Conservation (phyloP, 2,329 filamentous ascomycete genomes). For the Boeremia lycopersici region DNA sequence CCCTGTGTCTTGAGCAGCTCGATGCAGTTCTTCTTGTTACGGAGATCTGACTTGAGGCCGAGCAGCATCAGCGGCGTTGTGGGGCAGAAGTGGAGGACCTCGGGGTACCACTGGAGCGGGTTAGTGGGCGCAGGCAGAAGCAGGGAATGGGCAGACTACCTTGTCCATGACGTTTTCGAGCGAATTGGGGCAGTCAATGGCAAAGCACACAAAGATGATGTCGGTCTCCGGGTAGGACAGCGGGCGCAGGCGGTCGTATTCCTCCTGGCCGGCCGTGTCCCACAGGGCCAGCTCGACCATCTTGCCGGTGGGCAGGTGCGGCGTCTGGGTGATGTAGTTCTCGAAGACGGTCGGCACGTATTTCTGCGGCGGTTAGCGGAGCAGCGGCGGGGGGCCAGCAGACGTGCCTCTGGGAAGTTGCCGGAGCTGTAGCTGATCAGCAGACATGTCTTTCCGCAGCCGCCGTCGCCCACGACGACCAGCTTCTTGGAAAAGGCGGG, state of each 20-base stretch:
- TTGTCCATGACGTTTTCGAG: constrained; percentile 99
- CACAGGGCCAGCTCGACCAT: constrained; percentile 95
- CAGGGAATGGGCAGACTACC: constrained; percentile 59
- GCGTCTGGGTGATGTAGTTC: constrained; percentile 98
- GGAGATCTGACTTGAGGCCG: constrained; percentile 95
- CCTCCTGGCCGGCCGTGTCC: constrained; percentile 98
- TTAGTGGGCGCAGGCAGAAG: constrained; percentile 30
- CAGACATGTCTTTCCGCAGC: constrained; percentile 97
- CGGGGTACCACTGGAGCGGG: constrained; percentile 87
- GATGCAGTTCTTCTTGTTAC: constrained; percentile 94
- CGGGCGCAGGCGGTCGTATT: constrained; percentile 94
- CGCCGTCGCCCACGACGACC: constrained; percentile 96
- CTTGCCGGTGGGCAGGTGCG: constrained; percentile 85
- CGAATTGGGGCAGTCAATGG: constrained; percentile 97
- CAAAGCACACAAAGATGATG: constrained; percentile 97
- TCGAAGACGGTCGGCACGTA: constrained; percentile 99
- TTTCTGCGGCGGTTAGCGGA: constrained; percentile 68
- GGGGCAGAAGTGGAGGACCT: constrained; percentile 98
- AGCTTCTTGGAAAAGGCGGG: constrained; percentile 98
- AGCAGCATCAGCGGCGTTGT: constrained; percentile 95
- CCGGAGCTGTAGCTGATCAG: constrained; percentile 99
- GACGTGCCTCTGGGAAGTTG: constrained; percentile 90
- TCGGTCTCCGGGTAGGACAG: constrained; percentile 98
- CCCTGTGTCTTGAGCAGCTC: constrained; percentile 98
- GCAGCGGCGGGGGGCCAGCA: no score